These are phyloP conservation scores for Teratosphaeria epicoccoides DNA, from an alignment of 2,329 filamentous ascomycete species.

Conservation along the genomic window DNA sequence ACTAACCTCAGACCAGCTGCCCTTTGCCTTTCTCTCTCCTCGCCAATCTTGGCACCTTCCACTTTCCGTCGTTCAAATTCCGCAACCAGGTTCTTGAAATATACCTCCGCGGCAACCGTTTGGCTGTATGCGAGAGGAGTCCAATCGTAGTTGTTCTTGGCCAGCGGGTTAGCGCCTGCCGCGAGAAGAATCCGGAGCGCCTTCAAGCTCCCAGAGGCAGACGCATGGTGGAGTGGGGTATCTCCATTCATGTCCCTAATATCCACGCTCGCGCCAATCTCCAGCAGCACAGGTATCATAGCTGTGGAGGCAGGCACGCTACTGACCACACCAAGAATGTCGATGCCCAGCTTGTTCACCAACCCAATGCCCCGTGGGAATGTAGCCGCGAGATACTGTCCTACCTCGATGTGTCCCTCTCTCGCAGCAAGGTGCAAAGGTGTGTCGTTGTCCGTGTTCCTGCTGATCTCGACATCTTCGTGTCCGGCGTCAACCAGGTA, in stretches of 20 bases:
- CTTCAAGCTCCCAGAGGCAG: constrained; percentile 67
- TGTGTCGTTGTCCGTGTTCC: constrained; percentile 72
- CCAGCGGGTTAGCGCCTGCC: constrained; percentile 64
- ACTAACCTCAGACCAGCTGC: constrained; percentile 22
- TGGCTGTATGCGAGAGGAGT: constrained; percentile 73
- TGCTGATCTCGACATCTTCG: constrained; percentile 59
- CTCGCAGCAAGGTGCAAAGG: constrained; percentile 68
- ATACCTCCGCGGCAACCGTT: constrained; percentile 73
- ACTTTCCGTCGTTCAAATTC: constrained; percentile 56
- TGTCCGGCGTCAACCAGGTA: constrained; percentile 65
- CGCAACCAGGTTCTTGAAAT: constrained; percentile 64
- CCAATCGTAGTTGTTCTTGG: constrained; percentile 68
- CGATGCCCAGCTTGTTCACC: constrained; percentile 56
- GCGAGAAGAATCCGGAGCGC: constrained; percentile 66
- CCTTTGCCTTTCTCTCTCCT: constrained; percentile 20
- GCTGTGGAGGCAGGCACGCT: constrained; percentile 27
- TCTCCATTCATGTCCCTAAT: constrained; percentile 60
- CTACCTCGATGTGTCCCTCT: constrained; percentile 61
- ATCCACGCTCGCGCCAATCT: constrained; percentile 24
- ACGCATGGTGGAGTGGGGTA: constrained; percentile 78
- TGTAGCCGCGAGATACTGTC: constrained; percentile 56
- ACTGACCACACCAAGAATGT: constrained; percentile 45
- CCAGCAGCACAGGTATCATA: constrained; percentile 33
- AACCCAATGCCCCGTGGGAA: constrained; percentile 54
- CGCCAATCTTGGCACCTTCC: constrained; percentile 27